Evolutionary conservation across 805 yeast species (phyloP).

Genomic region (Candida namnaoensis): DNA sequence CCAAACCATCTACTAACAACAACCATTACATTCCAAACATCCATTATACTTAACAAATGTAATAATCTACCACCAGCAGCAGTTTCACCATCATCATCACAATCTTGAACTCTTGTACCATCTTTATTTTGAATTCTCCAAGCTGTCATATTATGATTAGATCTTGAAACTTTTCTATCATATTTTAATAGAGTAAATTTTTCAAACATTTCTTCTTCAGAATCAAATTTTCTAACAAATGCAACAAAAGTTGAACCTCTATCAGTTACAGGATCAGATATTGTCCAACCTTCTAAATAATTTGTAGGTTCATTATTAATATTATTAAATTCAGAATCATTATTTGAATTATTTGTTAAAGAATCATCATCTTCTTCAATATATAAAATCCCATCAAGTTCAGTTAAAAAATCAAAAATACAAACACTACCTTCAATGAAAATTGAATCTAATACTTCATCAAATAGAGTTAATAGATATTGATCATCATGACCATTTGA

Average conservation of each 20-base stretch:
- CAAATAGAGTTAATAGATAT: slow-evolving; percentile 38
- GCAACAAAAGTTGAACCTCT: slow-evolving; percentile 83
- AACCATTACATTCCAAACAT: slow-evolving; percentile 77
- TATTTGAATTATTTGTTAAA: neutral
- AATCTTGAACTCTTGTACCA: slow-evolving; percentile 65
- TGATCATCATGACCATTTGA: slow-evolving; percentile 25
- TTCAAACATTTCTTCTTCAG: slow-evolving; percentile 59
- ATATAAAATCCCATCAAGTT: slow-evolving; percentile 46
- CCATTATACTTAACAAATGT: slow-evolving; percentile 71
- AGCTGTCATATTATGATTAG: slow-evolving; percentile 79
- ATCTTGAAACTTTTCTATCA: slow-evolving; percentile 59
- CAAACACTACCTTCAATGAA: slow-evolving; percentile 62
- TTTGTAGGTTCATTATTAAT: slow-evolving; percentile 21
- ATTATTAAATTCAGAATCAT: slow-evolving; percentile 1
- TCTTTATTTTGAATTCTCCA: slow-evolving; percentile 57
- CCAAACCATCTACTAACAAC: slow-evolving; percentile 88
- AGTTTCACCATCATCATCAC: slow-evolving; percentile 95
- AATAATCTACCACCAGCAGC: slow-evolving; percentile 90
- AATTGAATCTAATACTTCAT: slow-evolving; percentile 42
- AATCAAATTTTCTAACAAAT: slow-evolving; percentile 51
- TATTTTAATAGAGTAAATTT: slow-evolving; percentile 42
- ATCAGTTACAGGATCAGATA: slow-evolving; percentile 72
- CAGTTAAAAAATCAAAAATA: slow-evolving; percentile 69
- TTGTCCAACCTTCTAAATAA: slow-evolving; percentile 64
- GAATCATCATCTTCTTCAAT: slow-evolving; percentile 17